Evolutionary conservation across 768 basidiomycete genomes (phyloP).

Genomic region (Pulveroboletus sp.): DNA sequence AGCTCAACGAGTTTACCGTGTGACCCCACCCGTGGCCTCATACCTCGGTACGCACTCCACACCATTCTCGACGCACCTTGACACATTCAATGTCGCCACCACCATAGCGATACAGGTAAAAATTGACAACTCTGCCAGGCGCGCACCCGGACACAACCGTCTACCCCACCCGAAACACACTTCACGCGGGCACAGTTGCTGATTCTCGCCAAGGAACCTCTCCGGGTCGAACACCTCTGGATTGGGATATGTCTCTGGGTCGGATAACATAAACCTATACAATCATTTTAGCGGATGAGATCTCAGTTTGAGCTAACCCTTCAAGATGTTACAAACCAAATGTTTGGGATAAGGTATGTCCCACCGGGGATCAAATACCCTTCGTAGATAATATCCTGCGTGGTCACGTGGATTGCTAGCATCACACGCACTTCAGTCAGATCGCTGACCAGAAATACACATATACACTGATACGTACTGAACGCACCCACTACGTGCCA

Average conservation of each 20-base stretch:
- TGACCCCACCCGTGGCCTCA: background rate
- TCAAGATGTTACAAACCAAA: constrained; percentile 4
- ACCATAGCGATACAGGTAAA: constrained; percentile 3
- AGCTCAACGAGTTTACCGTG: background rate
- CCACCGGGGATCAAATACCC: constrained; percentile 22
- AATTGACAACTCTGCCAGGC: constrained; percentile 3
- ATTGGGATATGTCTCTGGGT: constrained; percentile 5
- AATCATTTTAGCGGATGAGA: too few species aligned
- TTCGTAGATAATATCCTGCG: background rate
- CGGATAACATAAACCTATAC: too few species aligned
- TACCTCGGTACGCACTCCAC: background rate
- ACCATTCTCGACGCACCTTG: background rate
- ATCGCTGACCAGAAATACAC: background rate
- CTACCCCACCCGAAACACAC: background rate
- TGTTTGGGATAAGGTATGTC: background rate
- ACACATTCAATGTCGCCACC: constrained; percentile 11
- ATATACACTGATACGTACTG: background rate
- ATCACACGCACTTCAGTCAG: background rate
- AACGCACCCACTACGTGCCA: constrained; percentile 1
- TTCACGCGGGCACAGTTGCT: background rate
- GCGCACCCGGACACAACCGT: constrained; percentile 7
- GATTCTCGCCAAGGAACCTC: constrained; percentile 8
- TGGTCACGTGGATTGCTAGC: background rate
- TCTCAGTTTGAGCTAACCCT: background rate
- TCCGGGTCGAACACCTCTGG: constrained; percentile 13